phyloP scores from a whole-genome alignment of 345 rosid genomes.

The Arabis hirsuta region DNA sequence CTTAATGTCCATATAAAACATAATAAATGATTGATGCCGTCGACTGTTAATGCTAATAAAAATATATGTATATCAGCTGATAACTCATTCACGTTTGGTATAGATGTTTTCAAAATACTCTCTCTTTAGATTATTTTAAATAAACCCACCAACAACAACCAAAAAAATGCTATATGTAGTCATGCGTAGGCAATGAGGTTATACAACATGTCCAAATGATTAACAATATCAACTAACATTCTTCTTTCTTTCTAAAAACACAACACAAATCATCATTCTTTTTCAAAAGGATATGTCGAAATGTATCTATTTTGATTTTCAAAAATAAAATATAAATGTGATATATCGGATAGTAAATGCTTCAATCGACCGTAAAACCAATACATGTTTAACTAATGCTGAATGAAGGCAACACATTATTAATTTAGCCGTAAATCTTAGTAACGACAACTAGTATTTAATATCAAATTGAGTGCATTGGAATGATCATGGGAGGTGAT shows the following conservation, averaged over 20 bases:
- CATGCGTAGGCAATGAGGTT: constrained; percentile 32
- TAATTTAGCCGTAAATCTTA: not conserved
- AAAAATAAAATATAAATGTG: not conserved
- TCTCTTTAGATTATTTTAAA: not conserved
- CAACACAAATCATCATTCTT: constrained; percentile 19
- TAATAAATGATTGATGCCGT: not conserved
- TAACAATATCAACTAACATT: constrained; percentile 21
- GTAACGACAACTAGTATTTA: not conserved
- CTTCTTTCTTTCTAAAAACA: constrained; percentile 32
- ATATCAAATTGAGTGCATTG: not conserved
- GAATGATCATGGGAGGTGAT: constrained; percentile 19
- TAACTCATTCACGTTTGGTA: constrained; percentile 16
- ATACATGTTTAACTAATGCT: not conserved
- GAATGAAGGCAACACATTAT: not conserved
- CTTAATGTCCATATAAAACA: not conserved
- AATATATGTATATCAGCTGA: not conserved
- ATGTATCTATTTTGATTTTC: constrained; percentile 4
- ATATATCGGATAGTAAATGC: not conserved
- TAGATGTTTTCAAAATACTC: not conserved
- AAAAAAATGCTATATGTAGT: constrained; percentile 24
- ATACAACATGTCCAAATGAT: constrained; percentile 36
- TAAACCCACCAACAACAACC: constrained; percentile 8
- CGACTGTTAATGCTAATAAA: not conserved
- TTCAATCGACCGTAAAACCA: not conserved
- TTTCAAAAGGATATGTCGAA: not conserved